Evolutionary conservation across 306 rosid species (phyloP).

Genomic region (Hippophae gyantsensis): DNA sequence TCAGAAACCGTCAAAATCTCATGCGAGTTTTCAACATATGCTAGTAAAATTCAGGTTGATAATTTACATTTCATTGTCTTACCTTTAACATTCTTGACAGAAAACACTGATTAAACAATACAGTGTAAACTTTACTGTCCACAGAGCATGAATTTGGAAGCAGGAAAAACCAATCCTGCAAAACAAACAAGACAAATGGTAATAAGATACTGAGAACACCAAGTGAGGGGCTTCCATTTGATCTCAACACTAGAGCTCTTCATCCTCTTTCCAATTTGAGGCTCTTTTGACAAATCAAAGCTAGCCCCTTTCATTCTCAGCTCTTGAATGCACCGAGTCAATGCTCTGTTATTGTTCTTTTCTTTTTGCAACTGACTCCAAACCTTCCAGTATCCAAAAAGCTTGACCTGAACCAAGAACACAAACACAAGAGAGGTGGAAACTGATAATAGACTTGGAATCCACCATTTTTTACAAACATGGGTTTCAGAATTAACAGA

Average conservation of each 20-base stretch:
- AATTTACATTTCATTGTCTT: neutral
- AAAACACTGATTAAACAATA: neutral
- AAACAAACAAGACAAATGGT: slow-evolving; percentile 46
- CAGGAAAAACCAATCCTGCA: slow-evolving; percentile 51
- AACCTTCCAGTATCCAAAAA: slow-evolving; percentile 60
- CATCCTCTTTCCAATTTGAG: slow-evolving; percentile 50
- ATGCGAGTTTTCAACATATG: neutral
- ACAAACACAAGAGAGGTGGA: slow-evolving; percentile 52
- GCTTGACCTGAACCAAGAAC: slow-evolving; percentile 41
- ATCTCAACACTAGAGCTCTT: slow-evolving; percentile 91
- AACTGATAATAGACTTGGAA: slow-evolving; percentile 39
- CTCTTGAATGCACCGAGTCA: slow-evolving; percentile 61
- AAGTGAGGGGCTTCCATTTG: slow-evolving; percentile 60
- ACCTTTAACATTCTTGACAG: neutral
- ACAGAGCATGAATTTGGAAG: slow-evolving; percentile 63
- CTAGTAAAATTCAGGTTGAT: too few species aligned
- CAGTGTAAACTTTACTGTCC: slow-evolving; percentile 22
- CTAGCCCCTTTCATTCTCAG: slow-evolving; percentile 87
- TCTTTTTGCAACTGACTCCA: slow-evolving; percentile 49
- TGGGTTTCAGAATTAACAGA: slow-evolving; percentile 17
- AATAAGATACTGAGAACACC: slow-evolving; percentile 27
- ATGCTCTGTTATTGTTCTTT: slow-evolving; percentile 36
- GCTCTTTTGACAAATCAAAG: slow-evolving; percentile 70
- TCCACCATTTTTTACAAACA: slow-evolving; percentile 70
- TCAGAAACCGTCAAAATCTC: too few species aligned